Evolutionary conservation across 108 stramenopile species (phyloP), one percentile per base, ranked within the genome.

Genomic region (Hondaea fermentalgiana): DNA sequence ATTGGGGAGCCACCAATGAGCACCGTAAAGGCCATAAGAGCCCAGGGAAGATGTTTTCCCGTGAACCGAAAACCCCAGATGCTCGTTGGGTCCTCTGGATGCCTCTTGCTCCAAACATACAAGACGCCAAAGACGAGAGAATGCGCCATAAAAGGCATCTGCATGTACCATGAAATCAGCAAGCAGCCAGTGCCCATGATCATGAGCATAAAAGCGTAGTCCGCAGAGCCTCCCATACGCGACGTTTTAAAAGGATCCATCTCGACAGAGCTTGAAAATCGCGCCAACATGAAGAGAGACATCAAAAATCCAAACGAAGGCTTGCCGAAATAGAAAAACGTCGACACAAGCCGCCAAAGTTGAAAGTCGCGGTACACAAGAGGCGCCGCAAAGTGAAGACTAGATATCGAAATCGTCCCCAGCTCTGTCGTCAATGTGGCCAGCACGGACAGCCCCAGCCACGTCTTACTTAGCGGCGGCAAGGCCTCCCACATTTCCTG

Each of bases 11-110:
- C 49, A 2, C 76, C 76, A 6, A 3, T 83, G 28, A 83, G 76
- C 3, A 83, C 51, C 12, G 45, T 83, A 35, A 83, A 83, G 3
- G 76, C 76, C 49, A 83, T 83, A 16, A 83, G 76, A 16, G 76
- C 76, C 76, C 76, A 83, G 51, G 76, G 90, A 1, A 87, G 35
- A 25, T 90, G 87, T 4, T 60, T 28, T 8, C 87, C 87, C 69
- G 71, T 51, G 4, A 90, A 90, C 5, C 72, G 60, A 71, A 90
- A 90, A 19, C 90, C 90, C 42, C 44, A 90, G n/a, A 90, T 90
- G 3, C 21, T 58, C 21, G 87, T 47, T 43, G 57, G 88, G 5
- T 35, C 60, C 44, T 88, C 88, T 17, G 90, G 90, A 21, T 90
- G 58, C 35, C 23, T 19, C 19, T 60, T 23, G 90, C 90, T 90